Percentiles rank a stretch among this genome's conserved stretches.
Evolutionary conservation across 139 green algal species (phyloP).

Genomic region (Microglena sp.): DNA sequence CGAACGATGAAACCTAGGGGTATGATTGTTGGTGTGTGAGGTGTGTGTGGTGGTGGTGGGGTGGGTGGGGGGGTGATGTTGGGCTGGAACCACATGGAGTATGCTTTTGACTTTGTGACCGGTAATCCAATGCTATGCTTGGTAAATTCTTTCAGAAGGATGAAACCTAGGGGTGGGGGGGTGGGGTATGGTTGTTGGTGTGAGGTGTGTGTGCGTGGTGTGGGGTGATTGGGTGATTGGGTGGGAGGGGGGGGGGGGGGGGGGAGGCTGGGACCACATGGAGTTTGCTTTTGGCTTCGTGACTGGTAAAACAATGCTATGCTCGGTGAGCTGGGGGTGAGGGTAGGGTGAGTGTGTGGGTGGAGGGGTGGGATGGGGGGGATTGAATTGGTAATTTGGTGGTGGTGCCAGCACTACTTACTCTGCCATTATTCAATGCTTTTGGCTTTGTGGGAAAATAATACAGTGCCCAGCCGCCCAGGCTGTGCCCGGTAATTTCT

Average conservation of each 20-base stretch:
- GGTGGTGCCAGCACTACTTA: background rate
- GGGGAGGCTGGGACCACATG: slow-evolving; percentile 52
- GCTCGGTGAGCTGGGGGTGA: slow-evolving; percentile 36
- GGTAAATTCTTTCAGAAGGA: too few relatives aligned
- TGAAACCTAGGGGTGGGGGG: too few relatives aligned
- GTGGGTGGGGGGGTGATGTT: background rate
- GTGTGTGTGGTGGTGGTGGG: background rate
- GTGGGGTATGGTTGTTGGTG: background rate
- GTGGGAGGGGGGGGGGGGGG: background rate
- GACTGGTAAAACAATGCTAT: slow-evolving; percentile 70
- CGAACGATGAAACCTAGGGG: too few relatives aligned
- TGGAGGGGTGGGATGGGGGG: too few relatives aligned
- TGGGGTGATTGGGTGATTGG: background rate
- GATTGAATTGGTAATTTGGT: background rate
- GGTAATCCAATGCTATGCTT: too few relatives aligned
- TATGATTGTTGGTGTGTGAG: background rate
- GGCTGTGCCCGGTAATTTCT: too few relatives aligned
- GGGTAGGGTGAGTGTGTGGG: background rate
- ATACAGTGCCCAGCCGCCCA: background rate
- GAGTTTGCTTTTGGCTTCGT: slow-evolving; percentile 91
- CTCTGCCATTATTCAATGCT: background rate
- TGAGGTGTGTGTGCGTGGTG: background rate
- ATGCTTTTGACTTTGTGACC: background rate
- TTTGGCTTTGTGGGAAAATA: background rate
- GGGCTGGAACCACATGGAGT: background rate